A percentile compares a stretch with the other conserved stretches of the same genome.
phyloP scores from a whole-genome alignment of 2,329 filamentous ascomycete genomes.

The Scedosporium boydii region DNA sequence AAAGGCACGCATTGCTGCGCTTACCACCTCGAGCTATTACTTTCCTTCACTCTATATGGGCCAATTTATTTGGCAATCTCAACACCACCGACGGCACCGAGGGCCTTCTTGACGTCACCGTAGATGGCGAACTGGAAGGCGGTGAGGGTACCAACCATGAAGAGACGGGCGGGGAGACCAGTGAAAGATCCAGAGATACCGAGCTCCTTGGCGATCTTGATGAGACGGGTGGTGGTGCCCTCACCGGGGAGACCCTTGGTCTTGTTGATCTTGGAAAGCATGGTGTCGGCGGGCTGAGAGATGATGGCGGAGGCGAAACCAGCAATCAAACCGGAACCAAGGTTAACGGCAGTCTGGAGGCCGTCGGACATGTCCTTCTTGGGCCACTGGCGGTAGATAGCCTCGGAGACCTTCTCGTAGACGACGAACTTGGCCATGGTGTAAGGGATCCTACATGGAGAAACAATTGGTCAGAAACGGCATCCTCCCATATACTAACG shows the following conservation, averaged over 20 bases:
- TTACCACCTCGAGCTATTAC: background rate
- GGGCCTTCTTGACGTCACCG: slow-evolving; percentile 59
- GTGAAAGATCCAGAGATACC: slow-evolving; percentile 68
- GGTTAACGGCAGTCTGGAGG: slow-evolving; percentile 71
- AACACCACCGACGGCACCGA: slow-evolving; percentile 67
- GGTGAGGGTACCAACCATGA: slow-evolving; percentile 61
- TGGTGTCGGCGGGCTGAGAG: slow-evolving; percentile 86
- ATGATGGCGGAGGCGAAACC: slow-evolving; percentile 80
- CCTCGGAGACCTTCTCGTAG: slow-evolving; percentile 78
- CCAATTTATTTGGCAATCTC: slow-evolving; percentile 48
- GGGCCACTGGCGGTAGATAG: slow-evolving; percentile 58
- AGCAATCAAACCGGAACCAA: slow-evolving; percentile 44
- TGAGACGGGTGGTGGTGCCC: slow-evolving; percentile 66
- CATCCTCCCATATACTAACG: no score
- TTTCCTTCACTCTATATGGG: background rate
- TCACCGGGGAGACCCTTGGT: slow-evolving; percentile 80
- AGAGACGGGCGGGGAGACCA: slow-evolving; percentile 66
- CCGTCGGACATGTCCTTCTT: slow-evolving; percentile 59
- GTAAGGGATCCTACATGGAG: slow-evolving; percentile 62
- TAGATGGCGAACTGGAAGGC: slow-evolving; percentile 87
- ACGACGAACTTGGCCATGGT: slow-evolving; percentile 95
- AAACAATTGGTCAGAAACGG: background rate
- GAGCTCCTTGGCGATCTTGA: slow-evolving; percentile 85
- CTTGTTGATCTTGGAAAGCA: slow-evolving; percentile 97
- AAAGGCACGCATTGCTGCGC: background rate